Conservation (phyloP, 306 rosid species). For the Oemleria cerasiformis region DNA sequence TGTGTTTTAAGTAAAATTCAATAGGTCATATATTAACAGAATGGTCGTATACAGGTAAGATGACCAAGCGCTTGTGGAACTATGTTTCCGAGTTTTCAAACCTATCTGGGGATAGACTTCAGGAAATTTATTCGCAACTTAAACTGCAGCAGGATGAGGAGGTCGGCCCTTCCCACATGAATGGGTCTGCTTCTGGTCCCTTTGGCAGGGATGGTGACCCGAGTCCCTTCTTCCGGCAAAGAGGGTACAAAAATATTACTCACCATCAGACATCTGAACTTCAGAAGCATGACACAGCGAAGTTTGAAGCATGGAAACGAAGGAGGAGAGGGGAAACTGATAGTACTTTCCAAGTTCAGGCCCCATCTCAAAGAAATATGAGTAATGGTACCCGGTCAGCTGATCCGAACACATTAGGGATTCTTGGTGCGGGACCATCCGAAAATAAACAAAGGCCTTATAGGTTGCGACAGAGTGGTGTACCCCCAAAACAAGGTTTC, state of each 20-base stretch:
- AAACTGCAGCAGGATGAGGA: slow-evolving; percentile 73
- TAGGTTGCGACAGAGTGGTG: slow-evolving; percentile 61
- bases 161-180: slow-evolving; percentile 70
- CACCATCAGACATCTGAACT: slow-evolving; percentile 53
- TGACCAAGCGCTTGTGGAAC: slow-evolving; percentile 93
- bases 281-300: slow-evolving; percentile 54
- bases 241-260: slow-evolving; percentile 49
- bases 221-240: slow-evolving; percentile 47
- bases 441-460: slow-evolving; percentile 66
- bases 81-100: slow-evolving; percentile 94
- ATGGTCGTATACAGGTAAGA: slow-evolving; percentile 52
- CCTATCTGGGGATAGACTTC: slow-evolving; percentile 94
- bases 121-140: slow-evolving; percentile 87
- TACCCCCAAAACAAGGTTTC: slow-evolving; percentile 64
- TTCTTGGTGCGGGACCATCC: slow-evolving; percentile 96
- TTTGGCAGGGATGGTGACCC: slow-evolving; percentile 56
- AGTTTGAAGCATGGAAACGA: slow-evolving; percentile 86
- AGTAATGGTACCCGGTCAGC: slow-evolving; percentile 50
- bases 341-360: slow-evolving; percentile 56
- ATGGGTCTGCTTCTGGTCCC: slow-evolving; percentile 58
- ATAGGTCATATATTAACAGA: slow-evolving; percentile 1
- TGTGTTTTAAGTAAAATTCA: background rate
- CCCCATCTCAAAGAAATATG: slow-evolving; percentile 53
- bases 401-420: slow-evolving; percentile 81
- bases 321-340: slow-evolving; percentile 74